phyloP scores from a whole-genome alignment of 73 alveolate species.

The Paramecium tetraurelia region DNA sequence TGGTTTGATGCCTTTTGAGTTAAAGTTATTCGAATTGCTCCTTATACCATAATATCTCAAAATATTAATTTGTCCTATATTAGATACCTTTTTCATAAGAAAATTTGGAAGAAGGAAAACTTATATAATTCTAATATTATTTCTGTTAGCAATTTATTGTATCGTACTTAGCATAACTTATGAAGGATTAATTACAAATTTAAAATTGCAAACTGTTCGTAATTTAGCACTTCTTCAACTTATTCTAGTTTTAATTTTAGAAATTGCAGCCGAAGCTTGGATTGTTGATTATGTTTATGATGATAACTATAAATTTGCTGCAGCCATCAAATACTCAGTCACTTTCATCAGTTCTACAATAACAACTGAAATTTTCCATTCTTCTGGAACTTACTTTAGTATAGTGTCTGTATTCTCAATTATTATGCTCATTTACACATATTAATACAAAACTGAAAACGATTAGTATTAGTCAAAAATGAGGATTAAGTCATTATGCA shows the following conservation, averaged over 20 bases:
- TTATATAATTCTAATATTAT: not conserved
- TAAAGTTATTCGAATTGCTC: not conserved
- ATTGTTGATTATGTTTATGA: not conserved
- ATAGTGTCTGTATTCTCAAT: not conserved
- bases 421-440: not conserved
- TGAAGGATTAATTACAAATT: not conserved
- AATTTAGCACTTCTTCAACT: not conserved
- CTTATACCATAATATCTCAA: not conserved
- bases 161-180: not conserved
- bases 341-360: not conserved
- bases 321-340: not conserved
- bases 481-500: not conserved
- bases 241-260: not conserved
- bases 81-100: not conserved
- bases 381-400: not conserved
- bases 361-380: not conserved
- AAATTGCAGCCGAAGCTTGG: not conserved
- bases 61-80: not conserved
- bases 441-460: not conserved
- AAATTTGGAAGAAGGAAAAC: constrained; percentile 2
- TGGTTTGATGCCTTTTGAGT: not conserved
- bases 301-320: not conserved
- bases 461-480: not conserved
- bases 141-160: not conserved
- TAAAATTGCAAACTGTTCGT: not conserved